Evolutionary conservation across 768 basidiomycete species (phyloP), one percentile per base, ranked within the genome.

Genomic region (Flagelloscypha sp.): DNA sequence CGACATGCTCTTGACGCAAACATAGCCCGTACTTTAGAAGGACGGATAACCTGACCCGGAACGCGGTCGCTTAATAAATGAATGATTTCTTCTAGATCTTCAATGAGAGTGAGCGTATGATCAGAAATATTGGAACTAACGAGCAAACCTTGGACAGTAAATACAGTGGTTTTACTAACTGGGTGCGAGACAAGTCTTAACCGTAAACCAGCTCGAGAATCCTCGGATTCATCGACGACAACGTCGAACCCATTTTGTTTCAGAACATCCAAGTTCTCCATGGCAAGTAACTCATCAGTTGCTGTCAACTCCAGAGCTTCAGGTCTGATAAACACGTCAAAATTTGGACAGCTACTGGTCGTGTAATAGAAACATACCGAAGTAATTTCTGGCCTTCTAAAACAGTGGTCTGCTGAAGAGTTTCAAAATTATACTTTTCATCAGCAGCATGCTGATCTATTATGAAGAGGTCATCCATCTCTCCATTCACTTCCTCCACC

Each of bases 361-460:
- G 18, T 27, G 39, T 23, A 17, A 27, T 18, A 17, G 28, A 18
- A 29, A 61, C 76, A 37, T 45, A 93, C 93, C 71, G 70, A 54
- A 94, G 74, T 4, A 98, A 64, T 41, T 65, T 76, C 49, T 98
- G 94, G 2, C 84, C 86, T 46, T 85, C 73, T 38, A 99, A 92
- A 34, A 70, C 72, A 8, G 93, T 97, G n/a, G 79, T 89, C 45
- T 74, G 69, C 56, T 98, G 94, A 38, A 98, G 60, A 1, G 75
- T 84, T 65, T 98, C 95, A 52, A 98, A 98, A 54, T 98, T 98
- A 60, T 87, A 97, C 62, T 98, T 98, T 59, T 98, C 95, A 57
- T 99, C 95, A 5, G 88, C 81, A 4, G 94, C 94, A 56, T 98
- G 94, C 53, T 98, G 94, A 49, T 98, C 94, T 12, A 98, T 73